Percentiles rank a stretch among this genome's conserved stretches.
phyloP scores from a whole-genome alignment of 306 rosid genomes.

The Biancaea sappan region DNA sequence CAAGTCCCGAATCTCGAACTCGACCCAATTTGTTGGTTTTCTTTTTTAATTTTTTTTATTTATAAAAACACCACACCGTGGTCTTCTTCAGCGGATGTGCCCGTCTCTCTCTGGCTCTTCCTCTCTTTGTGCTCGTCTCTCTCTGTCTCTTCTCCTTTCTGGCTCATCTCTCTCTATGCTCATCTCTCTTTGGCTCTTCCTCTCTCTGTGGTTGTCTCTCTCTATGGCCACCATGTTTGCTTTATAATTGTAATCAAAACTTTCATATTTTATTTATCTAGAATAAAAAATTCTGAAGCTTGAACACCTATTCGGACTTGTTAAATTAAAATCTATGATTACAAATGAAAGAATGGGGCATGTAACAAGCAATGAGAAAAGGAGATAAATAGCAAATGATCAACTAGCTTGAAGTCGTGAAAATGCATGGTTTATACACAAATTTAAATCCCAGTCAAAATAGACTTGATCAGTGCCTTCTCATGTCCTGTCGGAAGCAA shows the following conservation, averaged over 20 bases:
- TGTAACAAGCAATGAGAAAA: neutral
- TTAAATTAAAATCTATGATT: constrained; percentile 43
- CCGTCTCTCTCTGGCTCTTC: no score
- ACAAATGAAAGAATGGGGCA: constrained; percentile 73
- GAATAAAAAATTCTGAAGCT: constrained; percentile 34
- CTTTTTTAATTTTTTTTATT: no score
- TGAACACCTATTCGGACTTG: constrained; percentile 36
- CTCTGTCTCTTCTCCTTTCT: no score
- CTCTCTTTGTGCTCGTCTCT: no score
- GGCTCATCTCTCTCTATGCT: no score
- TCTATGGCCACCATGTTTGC: constrained; percentile 26
- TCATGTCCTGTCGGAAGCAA: neutral
- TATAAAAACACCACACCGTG: no score
- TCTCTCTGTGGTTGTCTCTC: no score
- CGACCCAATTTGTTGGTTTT: no score
- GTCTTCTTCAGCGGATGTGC: no score
- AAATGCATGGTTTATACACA: neutral
- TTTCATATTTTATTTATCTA: constrained; percentile 25
- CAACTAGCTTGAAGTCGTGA: neutral
- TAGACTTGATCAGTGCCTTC: neutral
- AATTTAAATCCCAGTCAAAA: neutral
- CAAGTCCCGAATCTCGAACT: no score
- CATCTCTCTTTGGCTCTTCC: no score
- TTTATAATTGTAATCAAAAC: constrained; percentile 28
- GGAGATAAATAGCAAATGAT: neutral